Percentiles rank a stretch among this genome's conserved stretches.
Conservation (phyloP, 106 monocot species). For the Vanilla planifolia region DNA sequence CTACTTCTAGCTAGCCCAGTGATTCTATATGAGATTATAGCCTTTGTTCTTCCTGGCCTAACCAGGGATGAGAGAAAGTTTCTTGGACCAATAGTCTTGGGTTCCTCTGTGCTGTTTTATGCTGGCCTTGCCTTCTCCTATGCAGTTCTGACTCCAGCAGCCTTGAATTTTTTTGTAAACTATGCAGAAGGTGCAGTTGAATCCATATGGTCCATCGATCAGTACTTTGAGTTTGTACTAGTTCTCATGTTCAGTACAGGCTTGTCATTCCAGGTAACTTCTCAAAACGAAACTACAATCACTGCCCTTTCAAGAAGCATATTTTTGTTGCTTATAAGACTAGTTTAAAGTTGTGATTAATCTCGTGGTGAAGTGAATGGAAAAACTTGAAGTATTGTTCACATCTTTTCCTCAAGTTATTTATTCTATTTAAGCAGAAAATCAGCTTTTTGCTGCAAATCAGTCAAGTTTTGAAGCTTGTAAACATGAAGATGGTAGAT, state of each 20-base stretch:
- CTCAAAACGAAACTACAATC: too few species aligned
- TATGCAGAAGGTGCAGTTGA: constrained; percentile 98
- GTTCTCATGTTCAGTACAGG: constrained; percentile 98
- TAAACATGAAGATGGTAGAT: too few species aligned
- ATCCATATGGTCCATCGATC: constrained; percentile 94
- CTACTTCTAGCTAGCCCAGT: constrained; percentile 84
- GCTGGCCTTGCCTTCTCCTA: constrained; percentile 84
- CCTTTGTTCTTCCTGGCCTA: constrained; percentile 84
- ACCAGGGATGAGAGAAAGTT: constrained; percentile 77
- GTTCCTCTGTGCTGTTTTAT: constrained; percentile 91
- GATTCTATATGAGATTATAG: constrained; percentile 89
- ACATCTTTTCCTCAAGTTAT: too few species aligned
- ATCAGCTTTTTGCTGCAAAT: too few species aligned
- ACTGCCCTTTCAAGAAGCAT: too few species aligned
- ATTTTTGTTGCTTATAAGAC: too few species aligned
- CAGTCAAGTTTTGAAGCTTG: too few species aligned
- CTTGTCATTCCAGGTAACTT: constrained; percentile 92
- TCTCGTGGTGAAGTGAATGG: too few species aligned
- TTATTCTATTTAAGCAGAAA: too few species aligned
- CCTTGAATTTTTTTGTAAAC: constrained; percentile 87
- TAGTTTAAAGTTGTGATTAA: too few species aligned
- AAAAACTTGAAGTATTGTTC: too few species aligned
- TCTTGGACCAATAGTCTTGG: constrained; percentile 87
- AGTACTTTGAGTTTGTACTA: constrained; percentile 91
- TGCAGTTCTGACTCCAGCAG: constrained; percentile 71